Percentiles rank a stretch among this genome's conserved stretches.
Conservation (phyloP, 768 basidiomycete genomes). For the Amanita brunnescens region DNA sequence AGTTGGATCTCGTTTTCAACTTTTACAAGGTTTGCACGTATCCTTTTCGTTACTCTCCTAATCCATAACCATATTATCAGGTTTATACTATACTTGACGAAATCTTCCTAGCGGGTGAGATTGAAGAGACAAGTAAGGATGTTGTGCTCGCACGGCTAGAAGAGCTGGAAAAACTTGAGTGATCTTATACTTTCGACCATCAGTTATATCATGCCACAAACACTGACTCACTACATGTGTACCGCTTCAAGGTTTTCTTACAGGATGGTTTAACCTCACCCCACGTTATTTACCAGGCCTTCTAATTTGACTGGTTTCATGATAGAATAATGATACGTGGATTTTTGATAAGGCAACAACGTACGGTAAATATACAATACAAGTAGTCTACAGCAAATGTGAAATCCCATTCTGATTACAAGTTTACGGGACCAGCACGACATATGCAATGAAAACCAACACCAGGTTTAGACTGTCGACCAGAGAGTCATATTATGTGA, state of each 20-base stretch:
- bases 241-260: too few species aligned
- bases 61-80: slow-evolving; percentile 26
- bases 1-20: slow-evolving; percentile 96
- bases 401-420: not conserved
- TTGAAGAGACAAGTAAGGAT: slow-evolving; percentile 97
- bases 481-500: not conserved
- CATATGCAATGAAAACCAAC: not conserved
- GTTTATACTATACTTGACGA: slow-evolving; percentile 98
- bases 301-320: too few species aligned
- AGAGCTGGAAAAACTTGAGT: slow-evolving; percentile 90
- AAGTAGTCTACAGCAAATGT: too few species aligned
- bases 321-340: too few species aligned
- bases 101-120: slow-evolving; percentile 95
- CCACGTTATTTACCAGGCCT: too few species aligned
- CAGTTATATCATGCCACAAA: not conserved
- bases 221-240: too few species aligned
- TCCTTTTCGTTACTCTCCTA: not conserved
- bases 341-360: too few species aligned
- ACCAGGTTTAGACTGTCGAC: not conserved
- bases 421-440: not conserved
- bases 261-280: too few species aligned
- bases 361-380: too few species aligned
- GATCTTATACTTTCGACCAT: slow-evolving; percentile 1
- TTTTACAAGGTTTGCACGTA: slow-evolving; percentile 76
- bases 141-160: slow-evolving; percentile 89